These are phyloP conservation scores for Euphorbia celastroides DNA, from an alignment of 441 rosid genomes.

Conservation along the genomic window DNA sequence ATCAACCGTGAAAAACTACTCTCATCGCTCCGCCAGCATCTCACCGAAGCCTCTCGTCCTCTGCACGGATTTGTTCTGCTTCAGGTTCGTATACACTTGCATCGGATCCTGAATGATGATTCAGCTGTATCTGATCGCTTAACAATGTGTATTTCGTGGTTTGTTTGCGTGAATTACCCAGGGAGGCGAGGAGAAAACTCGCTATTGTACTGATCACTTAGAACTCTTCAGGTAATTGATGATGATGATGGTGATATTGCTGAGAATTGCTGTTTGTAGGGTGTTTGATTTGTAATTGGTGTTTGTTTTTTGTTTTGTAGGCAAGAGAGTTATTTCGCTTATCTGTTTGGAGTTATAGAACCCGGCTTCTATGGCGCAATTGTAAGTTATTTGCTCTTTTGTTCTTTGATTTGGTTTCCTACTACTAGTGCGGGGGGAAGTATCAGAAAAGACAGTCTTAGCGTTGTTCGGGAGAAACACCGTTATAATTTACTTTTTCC, in stretches of 20 bases:
- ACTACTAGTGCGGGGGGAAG: background rate
- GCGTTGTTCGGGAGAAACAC: background rate
- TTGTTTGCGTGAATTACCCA: conserved; percentile 11
- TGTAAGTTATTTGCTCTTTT: conserved; percentile 41
- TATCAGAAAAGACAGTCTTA: background rate
- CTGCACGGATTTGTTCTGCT: conserved; percentile 65
- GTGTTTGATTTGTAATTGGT: background rate
- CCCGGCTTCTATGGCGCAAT: conserved; percentile 87
- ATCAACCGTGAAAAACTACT: conserved; percentile 62
- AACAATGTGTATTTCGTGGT: background rate
- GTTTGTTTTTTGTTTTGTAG: conserved; percentile 29
- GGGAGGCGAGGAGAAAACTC: conserved; percentile 85
- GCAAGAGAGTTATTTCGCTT: conserved; percentile 93
- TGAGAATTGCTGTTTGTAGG: no score
- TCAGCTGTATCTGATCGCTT: background rate
- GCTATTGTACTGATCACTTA: conserved; percentile 80
- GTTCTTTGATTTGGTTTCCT: background rate
- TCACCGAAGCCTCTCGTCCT: conserved; percentile 41
- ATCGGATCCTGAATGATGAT: background rate
- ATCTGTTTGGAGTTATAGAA: conserved; percentile 78
- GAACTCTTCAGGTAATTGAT: conserved; percentile 76
- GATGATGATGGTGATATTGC: background rate
- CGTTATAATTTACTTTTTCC: background rate
- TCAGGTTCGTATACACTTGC: conserved; percentile 33
- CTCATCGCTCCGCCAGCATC: conserved; percentile 40